Conservation (phyloP, 768 basidiomycete species). For the Pilatotrama ljubarskyi region DNA sequence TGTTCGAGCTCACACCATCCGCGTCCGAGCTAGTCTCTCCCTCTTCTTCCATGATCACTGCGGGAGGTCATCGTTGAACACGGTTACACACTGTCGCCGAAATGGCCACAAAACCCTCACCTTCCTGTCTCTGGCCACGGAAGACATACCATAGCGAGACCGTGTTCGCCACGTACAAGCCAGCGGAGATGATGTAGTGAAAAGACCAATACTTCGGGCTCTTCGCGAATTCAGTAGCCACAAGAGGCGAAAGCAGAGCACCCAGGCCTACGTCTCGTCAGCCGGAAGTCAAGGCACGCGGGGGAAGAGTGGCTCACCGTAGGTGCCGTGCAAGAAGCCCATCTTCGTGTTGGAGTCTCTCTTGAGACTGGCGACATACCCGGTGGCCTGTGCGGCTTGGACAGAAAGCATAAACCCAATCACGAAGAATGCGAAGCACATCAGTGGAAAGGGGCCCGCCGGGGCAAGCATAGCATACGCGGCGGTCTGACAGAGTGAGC, state of each 20-base stretch:
- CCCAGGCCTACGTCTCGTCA: constrained; percentile 54
- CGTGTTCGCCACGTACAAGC: constrained; percentile 24
- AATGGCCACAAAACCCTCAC: constrained; percentile 24
- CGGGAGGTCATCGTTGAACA: not conserved
- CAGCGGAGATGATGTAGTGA: constrained; percentile 42
- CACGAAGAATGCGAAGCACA: constrained; percentile 48
- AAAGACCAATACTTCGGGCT: constrained; percentile 41
- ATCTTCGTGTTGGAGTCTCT: constrained; percentile 60
- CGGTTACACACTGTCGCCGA: not conserved
- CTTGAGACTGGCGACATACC: constrained; percentile 60
- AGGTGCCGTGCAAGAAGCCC: constrained; percentile 64
- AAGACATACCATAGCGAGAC: constrained; percentile 25
- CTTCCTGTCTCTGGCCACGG: constrained; percentile 31
- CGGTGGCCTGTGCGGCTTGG: constrained; percentile 71
- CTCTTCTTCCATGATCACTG: constrained; percentile 32
- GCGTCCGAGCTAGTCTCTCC: constrained; percentile 3
- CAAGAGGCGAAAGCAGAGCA: constrained; percentile 51
- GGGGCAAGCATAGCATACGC: constrained; percentile 55
- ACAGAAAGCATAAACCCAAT: constrained; percentile 47
- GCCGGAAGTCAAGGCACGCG: too few species aligned
- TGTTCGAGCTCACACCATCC: constrained; percentile 28
- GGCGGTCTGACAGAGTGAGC: constrained; percentile 50
- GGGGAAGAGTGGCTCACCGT: too few species aligned
- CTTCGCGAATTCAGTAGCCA: constrained; percentile 56
- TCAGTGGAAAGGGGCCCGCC: constrained; percentile 62